A percentile compares a stretch with the other conserved stretches of the same genome.
Conservation (phyloP, 306 rosid species). For the Neltuma alba region DNA sequence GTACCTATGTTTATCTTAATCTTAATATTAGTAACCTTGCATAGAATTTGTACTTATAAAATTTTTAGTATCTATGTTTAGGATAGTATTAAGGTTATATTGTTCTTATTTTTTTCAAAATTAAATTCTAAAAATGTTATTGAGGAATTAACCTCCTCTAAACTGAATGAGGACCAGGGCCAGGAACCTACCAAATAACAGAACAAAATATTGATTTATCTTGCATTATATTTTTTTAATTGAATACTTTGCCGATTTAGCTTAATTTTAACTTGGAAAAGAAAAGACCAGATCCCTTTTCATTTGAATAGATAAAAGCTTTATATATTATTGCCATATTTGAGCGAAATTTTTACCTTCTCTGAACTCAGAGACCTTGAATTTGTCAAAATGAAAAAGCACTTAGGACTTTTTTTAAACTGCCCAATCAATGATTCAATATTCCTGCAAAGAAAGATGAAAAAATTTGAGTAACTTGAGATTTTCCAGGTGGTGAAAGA, state of each 20-base stretch:
- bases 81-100: too few species aligned
- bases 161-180: not conserved
- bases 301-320: constrained; percentile 15
- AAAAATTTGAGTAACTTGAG: constrained; percentile 28
- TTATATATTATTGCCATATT: constrained; percentile 21
- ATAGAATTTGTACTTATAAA: not conserved
- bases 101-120: too few species aligned
- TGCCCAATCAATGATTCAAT: constrained; percentile 72
- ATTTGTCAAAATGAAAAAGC: constrained; percentile 96
- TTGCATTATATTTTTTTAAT: not conserved
- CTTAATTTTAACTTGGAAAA: constrained; percentile 19
- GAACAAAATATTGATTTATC: not conserved
- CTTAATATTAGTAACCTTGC: not conserved
- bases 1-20: not conserved
- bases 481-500: constrained; percentile 29
- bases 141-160: not conserved
- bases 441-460: constrained; percentile 60
- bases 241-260: not conserved
- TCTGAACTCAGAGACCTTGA: constrained; percentile 87
- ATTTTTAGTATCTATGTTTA: too few species aligned
- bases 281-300: not conserved
- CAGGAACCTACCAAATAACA: not conserved
- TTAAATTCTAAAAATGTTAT: too few species aligned
- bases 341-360: constrained; percentile 58
- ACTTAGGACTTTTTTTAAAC: constrained; percentile 68